These are phyloP conservation scores for Neonectria neomacrospora DNA, from an alignment of 2,329 filamentous ascomycete genomes.

Conservation along the genomic window DNA sequence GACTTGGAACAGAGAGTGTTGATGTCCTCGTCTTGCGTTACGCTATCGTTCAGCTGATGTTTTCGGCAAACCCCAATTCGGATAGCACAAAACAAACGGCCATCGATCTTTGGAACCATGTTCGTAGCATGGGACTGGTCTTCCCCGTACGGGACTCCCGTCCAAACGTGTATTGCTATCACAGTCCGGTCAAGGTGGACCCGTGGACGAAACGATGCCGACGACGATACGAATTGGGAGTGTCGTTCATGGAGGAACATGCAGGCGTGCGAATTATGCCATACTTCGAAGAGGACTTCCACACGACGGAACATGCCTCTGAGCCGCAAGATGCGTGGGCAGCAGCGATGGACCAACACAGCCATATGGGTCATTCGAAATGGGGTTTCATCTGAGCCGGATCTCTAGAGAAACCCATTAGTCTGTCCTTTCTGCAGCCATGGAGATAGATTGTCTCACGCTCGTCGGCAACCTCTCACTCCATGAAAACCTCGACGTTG, in stretches of 20 bases:
- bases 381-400: conserved; percentile 50
- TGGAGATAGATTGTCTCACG: conserved; percentile 12
- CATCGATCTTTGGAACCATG: conserved; percentile 52
- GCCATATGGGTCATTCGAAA: conserved; percentile 40
- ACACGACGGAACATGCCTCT: conserved; percentile 52
- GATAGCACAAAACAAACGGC: conserved; percentile 51
- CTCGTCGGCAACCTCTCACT: conserved; percentile 21
- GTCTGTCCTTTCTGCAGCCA: conserved; percentile 5
- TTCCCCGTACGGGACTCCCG: conserved; percentile 52
- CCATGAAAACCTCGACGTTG: conserved; percentile 24
- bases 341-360: conserved; percentile 46
- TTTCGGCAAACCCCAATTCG: conserved; percentile 48
- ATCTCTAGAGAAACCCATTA: conserved; percentile 23
- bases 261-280: conserved; percentile 52
- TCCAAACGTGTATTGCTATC: conserved; percentile 55
- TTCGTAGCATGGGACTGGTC: conserved; percentile 50
- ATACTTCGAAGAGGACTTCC: conserved; percentile 59
- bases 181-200: conserved; percentile 57
- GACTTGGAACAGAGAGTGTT: conserved; percentile 46
- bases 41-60: conserved; percentile 54
- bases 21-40: conserved; percentile 55
- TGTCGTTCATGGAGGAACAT: conserved; percentile 53
- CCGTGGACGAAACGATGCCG: conserved; percentile 57
- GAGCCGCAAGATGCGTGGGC: conserved; percentile 53
- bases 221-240: conserved; percentile 53